Percentiles rank a stretch among this genome's conserved stretches.
Evolutionary conservation across 2,329 filamentous ascomycete genomes (phyloP).

Genomic region (Talaromyces sp.): DNA sequence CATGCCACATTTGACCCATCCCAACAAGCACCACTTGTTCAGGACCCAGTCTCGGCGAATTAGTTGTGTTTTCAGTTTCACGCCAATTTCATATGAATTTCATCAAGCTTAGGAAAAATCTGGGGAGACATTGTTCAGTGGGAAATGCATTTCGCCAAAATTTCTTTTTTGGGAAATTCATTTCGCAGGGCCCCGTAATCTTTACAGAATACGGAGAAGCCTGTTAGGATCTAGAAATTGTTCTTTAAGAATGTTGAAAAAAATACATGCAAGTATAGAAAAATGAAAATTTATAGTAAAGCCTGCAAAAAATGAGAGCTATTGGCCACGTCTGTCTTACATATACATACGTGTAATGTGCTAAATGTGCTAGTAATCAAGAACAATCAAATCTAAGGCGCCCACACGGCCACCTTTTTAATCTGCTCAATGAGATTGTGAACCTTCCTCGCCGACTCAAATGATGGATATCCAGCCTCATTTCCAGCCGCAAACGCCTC

Average conservation of each 20-base stretch:
- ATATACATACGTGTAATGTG: not conserved
- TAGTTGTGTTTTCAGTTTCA: too few relatives aligned
- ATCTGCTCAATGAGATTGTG: constrained; percentile 7
- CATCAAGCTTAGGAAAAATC: too few relatives aligned
- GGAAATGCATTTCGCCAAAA: not conserved
- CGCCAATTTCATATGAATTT: too few relatives aligned
- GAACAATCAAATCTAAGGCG: constrained; percentile 1
- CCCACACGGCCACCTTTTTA: constrained; percentile 7
- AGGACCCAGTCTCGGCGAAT: too few relatives aligned
- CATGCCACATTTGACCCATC: not conserved
- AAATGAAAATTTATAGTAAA: not conserved
- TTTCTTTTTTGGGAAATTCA: not conserved
- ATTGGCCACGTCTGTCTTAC: not conserved
- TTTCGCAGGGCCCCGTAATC: not conserved
- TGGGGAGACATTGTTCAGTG: not conserved
- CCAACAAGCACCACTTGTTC: too few relatives aligned
- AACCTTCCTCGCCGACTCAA: constrained; percentile 7
- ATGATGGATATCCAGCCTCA: constrained; percentile 5
- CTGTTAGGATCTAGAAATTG: too few relatives aligned
- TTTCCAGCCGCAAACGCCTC: constrained; percentile 7
- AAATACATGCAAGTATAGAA: too few relatives aligned
- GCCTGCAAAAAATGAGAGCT: not conserved
- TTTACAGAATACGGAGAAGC: not conserved
- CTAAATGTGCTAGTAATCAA: not conserved
- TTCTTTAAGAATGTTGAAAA: not conserved